phyloP scores from a whole-genome alignment of 148 eudicot species.

The Vaccinium macrocarpon region DNA sequence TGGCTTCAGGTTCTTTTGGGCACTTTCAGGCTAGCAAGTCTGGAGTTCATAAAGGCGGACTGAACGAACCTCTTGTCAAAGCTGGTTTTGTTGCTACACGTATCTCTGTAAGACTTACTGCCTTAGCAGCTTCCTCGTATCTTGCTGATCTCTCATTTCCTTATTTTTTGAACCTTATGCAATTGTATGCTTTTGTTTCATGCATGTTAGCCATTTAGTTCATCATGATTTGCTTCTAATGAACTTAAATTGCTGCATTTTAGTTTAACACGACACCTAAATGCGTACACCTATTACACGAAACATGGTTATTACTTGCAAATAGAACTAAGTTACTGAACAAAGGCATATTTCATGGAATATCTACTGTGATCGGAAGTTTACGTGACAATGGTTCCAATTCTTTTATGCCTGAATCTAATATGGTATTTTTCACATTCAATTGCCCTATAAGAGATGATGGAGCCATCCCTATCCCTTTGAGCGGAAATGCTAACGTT shows the following conservation, averaged over 20 bases:
- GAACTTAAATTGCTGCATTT: background rate
- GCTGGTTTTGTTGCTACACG: constrained; percentile 99
- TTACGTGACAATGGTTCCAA: background rate
- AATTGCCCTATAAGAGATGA: background rate
- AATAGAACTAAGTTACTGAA: background rate
- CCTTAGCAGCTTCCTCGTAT: background rate
- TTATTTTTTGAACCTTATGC: background rate
- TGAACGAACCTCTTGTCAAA: constrained; percentile 69
- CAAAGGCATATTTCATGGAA: background rate
- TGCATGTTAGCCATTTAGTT: background rate
- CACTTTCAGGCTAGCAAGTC: constrained; percentile 99
- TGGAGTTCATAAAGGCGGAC: constrained; percentile 91
- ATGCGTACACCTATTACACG: background rate
- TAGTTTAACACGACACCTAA: background rate
- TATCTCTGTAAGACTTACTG: constrained; percentile 65
- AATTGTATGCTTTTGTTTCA: background rate
- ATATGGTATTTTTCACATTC: background rate
- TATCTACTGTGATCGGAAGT: background rate
- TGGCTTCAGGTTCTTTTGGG: constrained; percentile 83
- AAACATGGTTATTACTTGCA: background rate
- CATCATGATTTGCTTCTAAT: background rate
- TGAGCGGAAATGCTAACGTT: too few relatives aligned
- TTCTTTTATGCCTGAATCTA: background rate
- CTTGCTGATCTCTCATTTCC: background rate
- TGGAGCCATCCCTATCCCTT: background rate